A percentile compares a stretch with the other conserved stretches of the same genome.
phyloP scores from a whole-genome alignment of 2,329 filamentous ascomycete species.

The Monosporascus sp. region DNA sequence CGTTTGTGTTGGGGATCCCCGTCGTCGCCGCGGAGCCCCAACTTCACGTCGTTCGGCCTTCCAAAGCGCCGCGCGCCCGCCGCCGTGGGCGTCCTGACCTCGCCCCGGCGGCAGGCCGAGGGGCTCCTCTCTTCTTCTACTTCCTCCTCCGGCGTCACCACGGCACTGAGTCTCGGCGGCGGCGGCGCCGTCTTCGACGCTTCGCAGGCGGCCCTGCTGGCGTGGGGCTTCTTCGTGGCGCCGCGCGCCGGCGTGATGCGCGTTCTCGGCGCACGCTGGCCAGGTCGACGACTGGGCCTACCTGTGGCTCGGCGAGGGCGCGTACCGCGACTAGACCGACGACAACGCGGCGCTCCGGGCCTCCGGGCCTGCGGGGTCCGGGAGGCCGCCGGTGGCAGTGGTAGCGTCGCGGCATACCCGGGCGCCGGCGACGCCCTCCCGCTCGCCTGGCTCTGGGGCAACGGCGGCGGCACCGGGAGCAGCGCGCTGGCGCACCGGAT shows the following conservation, averaged over 20 bases:
- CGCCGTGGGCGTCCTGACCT: slow-evolving; percentile 1
- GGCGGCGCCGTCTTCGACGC: neutral
- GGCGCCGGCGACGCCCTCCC: no score
- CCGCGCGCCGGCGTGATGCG: slow-evolving; percentile 4
- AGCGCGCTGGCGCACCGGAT: no score
- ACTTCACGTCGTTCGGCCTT: slow-evolving; percentile 6
- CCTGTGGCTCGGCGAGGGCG: slow-evolving; percentile 9
- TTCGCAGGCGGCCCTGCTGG: neutral
- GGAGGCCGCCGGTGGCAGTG: no score
- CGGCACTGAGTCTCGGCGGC: neutral
- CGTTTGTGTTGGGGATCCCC: neutral
- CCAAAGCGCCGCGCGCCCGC: slow-evolving; percentile 4
- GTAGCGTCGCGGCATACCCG: no score
- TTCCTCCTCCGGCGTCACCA: neutral
- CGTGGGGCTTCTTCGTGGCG: slow-evolving; percentile 9
- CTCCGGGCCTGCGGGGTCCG: no score
- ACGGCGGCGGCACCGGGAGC: no score
- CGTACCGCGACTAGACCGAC: no score
- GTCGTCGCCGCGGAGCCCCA: neutral
- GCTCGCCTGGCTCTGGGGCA: no score
- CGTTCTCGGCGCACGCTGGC: slow-evolving; percentile 1
- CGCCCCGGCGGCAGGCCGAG: neutral
- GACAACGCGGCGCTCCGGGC: no score
- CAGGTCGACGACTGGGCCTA: slow-evolving; percentile 11
- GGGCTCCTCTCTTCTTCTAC: neutral